These are phyloP conservation scores for Lepiota brunneoincarnata DNA, from an alignment of 768 basidiomycete species.

Conservation along the genomic window DNA sequence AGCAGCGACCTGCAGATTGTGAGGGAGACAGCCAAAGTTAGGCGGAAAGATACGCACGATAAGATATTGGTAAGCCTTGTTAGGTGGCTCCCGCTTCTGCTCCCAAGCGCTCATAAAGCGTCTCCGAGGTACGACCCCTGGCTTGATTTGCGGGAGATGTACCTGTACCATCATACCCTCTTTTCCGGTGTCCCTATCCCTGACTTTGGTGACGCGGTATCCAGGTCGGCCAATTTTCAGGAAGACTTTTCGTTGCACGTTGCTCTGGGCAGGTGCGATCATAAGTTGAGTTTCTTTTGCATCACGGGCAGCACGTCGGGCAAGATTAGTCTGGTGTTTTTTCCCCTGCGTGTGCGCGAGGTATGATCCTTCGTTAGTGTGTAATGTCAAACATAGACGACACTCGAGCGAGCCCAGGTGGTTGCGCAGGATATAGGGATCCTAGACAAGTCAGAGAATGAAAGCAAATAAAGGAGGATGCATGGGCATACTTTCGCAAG, in stretches of 20 bases:
- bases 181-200: slow-evolving; percentile 85
- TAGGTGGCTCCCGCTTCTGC: slow-evolving; percentile 91
- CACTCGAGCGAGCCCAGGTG: slow-evolving; percentile 98
- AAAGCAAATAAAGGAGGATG: neutral
- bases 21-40: slow-evolving; percentile 20
- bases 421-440: slow-evolving; percentile 98
- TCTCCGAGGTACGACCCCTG: slow-evolving; percentile 77
- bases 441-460: slow-evolving; percentile 37
- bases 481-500: slow-evolving; percentile 76
- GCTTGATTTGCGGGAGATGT: slow-evolving; percentile 91
- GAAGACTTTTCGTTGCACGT: slow-evolving; percentile 89
- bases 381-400: slow-evolving; percentile 93
- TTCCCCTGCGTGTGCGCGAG: slow-evolving; percentile 99
- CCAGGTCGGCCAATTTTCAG: slow-evolving; percentile 96
- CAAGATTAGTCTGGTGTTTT: slow-evolving; percentile 98
- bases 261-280: slow-evolving; percentile 79
- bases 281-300: slow-evolving; percentile 91
- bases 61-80: slow-evolving; percentile 96
- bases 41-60: slow-evolving; percentile 58
- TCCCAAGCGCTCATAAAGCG: slow-evolving; percentile 99
- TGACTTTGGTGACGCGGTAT: slow-evolving; percentile 94
- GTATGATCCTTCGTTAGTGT: slow-evolving; percentile 99
- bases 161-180: slow-evolving; percentile 98
- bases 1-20: slow-evolving; percentile 79
- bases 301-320: slow-evolving; percentile 95